These are phyloP conservation scores for Trichoderma parareesei DNA, from an alignment of 495 filamentous ascomycete genomes.

Conservation along the genomic window DNA sequence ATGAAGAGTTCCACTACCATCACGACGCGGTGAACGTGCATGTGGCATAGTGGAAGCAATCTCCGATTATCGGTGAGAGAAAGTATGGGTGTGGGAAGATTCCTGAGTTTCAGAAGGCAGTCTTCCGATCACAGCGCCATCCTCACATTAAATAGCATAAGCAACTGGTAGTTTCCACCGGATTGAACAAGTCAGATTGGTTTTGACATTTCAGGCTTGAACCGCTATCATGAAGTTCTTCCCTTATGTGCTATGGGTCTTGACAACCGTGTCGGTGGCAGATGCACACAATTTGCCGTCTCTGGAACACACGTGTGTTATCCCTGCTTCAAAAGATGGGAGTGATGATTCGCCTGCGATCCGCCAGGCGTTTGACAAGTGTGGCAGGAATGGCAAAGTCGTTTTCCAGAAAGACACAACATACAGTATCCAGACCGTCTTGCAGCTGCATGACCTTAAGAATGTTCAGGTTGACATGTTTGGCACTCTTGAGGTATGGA, in stretches of 20 bases:
- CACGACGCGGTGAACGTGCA: too few species aligned
- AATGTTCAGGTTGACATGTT: constrained; percentile 29
- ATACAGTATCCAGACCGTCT: constrained; percentile 29
- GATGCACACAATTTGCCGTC: not conserved
- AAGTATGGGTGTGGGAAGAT: too few species aligned
- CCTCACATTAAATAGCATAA: not conserved
- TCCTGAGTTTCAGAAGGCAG: too few species aligned
- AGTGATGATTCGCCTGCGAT: constrained; percentile 32
- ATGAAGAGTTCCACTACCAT: too few species aligned
- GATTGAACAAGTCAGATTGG: not conserved
- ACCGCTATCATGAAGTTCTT: not conserved
- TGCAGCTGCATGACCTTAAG: constrained; percentile 32
- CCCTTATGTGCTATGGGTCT: not conserved
- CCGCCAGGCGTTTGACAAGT: constrained; percentile 30
- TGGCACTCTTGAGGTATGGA: constrained; percentile 21
- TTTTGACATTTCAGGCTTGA: not conserved
- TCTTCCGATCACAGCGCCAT: not conserved
- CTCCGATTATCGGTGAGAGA: too few species aligned
- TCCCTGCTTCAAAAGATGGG: constrained; percentile 5
- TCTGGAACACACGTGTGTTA: constrained; percentile 3
- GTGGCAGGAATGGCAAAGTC: constrained; percentile 30
- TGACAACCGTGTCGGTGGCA: not conserved
- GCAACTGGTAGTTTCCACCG: not conserved
- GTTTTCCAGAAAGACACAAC: constrained; percentile 28
- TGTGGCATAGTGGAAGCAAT: too few species aligned